phyloP scores from a whole-genome alignment of 2,329 filamentous ascomycete species.

The Parascedosporium putredinis region DNA sequence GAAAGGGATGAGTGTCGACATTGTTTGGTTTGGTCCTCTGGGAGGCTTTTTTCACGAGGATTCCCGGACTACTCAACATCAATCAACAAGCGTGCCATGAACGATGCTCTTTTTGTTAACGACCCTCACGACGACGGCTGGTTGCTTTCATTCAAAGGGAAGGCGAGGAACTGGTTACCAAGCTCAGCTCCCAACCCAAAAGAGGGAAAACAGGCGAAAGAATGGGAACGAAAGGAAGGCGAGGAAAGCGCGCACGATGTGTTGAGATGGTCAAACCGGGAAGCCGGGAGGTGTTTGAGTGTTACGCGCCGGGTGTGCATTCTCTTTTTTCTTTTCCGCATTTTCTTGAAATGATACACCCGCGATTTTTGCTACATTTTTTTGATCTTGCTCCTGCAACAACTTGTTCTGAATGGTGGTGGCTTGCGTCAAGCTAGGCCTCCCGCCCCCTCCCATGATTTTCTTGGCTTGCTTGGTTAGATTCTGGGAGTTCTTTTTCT shows the following conservation, averaged over 20 bases:
- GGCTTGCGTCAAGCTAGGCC: no score
- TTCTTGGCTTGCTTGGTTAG: conserved; percentile 4
- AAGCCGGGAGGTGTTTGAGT: conserved; percentile 3
- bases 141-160: no score
- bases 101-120: conserved; percentile 1
- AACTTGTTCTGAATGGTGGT: no score
- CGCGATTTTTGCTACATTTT: neutral
- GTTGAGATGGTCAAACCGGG: neutral
- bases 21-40: neutral
- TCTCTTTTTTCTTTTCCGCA: neutral
- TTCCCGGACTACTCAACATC: neutral
- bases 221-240: no score
- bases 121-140: conserved; percentile 3
- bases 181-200: no score
- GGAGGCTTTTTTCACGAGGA: neutral
- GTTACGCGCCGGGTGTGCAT: neutral
- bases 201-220: no score
- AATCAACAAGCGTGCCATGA: conserved; percentile 1
- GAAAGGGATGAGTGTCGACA: neutral
- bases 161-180: no score
- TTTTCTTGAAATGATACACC: conserved; percentile 2
- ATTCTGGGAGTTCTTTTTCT: conserved; percentile 3
- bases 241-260: neutral
- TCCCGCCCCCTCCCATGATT: neutral
- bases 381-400: conserved; percentile 1